Evolutionary conservation across 352 stramenopile species (phyloP).

Genomic region (Halophytophthora batemanensis): DNA sequence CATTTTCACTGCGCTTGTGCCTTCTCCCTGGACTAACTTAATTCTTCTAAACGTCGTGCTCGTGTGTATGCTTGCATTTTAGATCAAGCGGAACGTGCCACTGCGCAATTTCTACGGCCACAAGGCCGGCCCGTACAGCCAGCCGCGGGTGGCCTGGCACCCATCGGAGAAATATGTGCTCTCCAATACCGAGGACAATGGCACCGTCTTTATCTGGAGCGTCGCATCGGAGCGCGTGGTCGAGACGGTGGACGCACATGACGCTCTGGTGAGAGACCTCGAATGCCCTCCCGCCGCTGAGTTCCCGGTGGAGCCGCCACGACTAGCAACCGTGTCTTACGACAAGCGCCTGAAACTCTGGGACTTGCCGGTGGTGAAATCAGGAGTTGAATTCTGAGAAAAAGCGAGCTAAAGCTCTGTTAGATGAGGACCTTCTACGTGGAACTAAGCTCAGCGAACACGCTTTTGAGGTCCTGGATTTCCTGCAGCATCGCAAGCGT

Average conservation of each 20-base stretch:
- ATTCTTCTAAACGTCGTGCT: not conserved
- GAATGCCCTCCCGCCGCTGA: conserved; percentile 15
- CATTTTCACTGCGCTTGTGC: not conserved
- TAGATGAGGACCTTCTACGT: conserved; percentile 18
- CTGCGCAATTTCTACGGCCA: conserved; percentile 82
- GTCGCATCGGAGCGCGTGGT: conserved; percentile 75
- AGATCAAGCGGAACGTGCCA: conserved; percentile 65
- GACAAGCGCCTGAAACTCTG: conserved; percentile 78
- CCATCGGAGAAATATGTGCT: conserved; percentile 82
- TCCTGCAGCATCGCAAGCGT: conserved; percentile 68
- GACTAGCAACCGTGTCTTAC: conserved; percentile 72
- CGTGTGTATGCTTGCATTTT: conserved; percentile 3
- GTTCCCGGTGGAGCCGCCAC: conserved; percentile 12
- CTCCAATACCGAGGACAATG: conserved; percentile 76
- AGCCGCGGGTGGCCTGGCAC: conserved; percentile 71
- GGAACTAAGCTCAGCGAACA: conserved; percentile 47
- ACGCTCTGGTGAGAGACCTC: conserved; percentile 63
- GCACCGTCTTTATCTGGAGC: conserved; percentile 64
- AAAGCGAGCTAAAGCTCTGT: conserved; percentile 12
- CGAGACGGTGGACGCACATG: conserved; percentile 64
- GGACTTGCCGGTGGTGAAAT: conserved; percentile 22
- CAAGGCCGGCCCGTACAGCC: conserved; percentile 80
- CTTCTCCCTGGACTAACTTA: not conserved
- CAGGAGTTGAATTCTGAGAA: conserved; percentile 7
- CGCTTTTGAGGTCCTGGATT: conserved; percentile 65